Evolutionary conservation across 78 protist genomes (phyloP).

Genomic region (Dictyostelium purpureum): DNA sequence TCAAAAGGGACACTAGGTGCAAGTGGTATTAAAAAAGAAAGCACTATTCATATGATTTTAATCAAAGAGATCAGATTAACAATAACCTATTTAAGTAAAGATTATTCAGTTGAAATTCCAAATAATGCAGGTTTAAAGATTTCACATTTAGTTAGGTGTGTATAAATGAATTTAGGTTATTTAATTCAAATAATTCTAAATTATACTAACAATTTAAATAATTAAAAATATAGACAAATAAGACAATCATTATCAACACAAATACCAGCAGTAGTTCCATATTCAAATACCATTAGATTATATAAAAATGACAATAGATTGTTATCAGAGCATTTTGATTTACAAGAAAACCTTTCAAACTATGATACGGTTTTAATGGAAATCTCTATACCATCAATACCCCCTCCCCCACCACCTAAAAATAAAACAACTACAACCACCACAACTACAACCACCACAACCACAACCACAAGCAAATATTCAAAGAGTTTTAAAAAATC

Average conservation of each 20-base stretch:
- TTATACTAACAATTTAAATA: not conserved
- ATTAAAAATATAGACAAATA: slow-evolving; percentile 1
- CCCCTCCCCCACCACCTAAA: not conserved
- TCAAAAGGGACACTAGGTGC: slow-evolving; percentile 20
- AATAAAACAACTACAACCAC: not conserved
- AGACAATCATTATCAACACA: not conserved
- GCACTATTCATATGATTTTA: slow-evolving; percentile 44
- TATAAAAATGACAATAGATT: not conserved
- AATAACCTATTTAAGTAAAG: slow-evolving; percentile 14
- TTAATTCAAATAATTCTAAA: not conserved
- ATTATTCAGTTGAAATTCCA: slow-evolving; percentile 45
- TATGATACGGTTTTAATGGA: slow-evolving; percentile 4
- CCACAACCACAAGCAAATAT: not conserved
- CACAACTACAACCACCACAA: not conserved
- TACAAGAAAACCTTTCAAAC: not conserved
- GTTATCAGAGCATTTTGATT: not conserved
- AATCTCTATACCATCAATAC: not conserved
- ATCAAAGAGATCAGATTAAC: slow-evolving; percentile 52
- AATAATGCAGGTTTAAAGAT: slow-evolving; percentile 57
- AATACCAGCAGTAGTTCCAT: not conserved
- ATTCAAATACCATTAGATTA: not conserved
- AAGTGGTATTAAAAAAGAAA: slow-evolving; percentile 43
- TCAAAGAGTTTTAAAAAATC: not conserved
- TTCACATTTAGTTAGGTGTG: not conserved
- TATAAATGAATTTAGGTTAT: not conserved